Evolutionary conservation across 1,139 yeast species (phyloP).

Genomic region (Geotrichum cucujoidarum): DNA sequence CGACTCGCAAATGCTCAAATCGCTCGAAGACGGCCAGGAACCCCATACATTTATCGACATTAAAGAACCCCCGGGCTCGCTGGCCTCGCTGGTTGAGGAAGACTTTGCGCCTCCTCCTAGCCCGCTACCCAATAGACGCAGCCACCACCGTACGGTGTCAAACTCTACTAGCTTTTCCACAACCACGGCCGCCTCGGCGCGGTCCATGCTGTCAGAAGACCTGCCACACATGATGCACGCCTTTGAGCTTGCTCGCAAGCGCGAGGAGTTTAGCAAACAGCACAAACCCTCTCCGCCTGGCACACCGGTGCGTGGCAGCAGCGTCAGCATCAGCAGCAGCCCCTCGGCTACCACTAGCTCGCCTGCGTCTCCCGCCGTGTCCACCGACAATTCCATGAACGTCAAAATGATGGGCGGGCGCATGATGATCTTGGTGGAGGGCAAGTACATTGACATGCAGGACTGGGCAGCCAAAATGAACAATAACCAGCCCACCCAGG

Average conservation of each 20-base stretch:
- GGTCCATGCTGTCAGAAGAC: slow-evolving; percentile 30
- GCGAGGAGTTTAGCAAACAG: slow-evolving; percentile 20
- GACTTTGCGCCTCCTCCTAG: too few relatives aligned
- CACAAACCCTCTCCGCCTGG: slow-evolving; percentile 18
- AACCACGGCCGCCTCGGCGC: slow-evolving; percentile 20
- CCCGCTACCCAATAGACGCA: too few relatives aligned
- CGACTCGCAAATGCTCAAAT: slow-evolving; percentile 17
- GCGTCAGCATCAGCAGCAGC: not conserved
- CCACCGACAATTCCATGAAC: slow-evolving; percentile 22
- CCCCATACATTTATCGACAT: slow-evolving; percentile 5
- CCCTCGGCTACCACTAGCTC: slow-evolving; percentile 3
- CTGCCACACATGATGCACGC: slow-evolving; percentile 31
- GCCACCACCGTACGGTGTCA: slow-evolving; percentile 14
- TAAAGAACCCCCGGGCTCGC: not conserved
- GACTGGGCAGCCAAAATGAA: slow-evolving; percentile 32
- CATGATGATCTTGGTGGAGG: slow-evolving; percentile 32
- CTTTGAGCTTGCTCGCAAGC: slow-evolving; percentile 28
- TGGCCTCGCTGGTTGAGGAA: slow-evolving; percentile 18
- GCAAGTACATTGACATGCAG: slow-evolving; percentile 33
- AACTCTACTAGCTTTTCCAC: slow-evolving; percentile 22
- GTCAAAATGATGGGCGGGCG: slow-evolving; percentile 32
- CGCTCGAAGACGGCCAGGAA: slow-evolving; percentile 13
- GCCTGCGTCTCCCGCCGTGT: slow-evolving; percentile 3
- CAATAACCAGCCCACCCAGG: slow-evolving; percentile 2
- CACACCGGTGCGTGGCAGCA: slow-evolving; percentile 15